Evolutionary conservation across 306 rosid genomes (phyloP).

Genomic region (Castanea sativa): DNA sequence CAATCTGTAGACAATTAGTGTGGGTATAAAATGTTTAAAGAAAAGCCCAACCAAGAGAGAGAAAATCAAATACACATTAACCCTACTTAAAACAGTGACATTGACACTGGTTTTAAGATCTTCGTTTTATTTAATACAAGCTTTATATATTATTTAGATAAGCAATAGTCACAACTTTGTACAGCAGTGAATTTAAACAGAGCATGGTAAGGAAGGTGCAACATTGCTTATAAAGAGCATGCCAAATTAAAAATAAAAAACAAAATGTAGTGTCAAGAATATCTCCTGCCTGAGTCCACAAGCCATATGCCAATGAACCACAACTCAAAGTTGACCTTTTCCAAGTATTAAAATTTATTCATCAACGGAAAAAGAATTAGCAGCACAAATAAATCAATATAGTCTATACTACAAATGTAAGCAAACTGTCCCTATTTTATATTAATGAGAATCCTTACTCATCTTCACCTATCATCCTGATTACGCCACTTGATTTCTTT

Average conservation of each 20-base stretch:
- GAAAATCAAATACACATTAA: too few species aligned
- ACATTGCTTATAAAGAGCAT: too few species aligned
- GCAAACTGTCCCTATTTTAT: background rate
- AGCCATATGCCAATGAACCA: background rate
- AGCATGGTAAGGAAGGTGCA: too few species aligned
- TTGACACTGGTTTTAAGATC: too few species aligned
- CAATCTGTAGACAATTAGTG: too few species aligned
- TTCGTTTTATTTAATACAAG: too few species aligned
- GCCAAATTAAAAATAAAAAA: background rate
- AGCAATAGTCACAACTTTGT: too few species aligned
- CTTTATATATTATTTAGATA: too few species aligned
- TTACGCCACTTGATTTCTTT: slow-evolving; percentile 59
- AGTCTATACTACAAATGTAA: background rate
- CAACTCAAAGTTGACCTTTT: background rate
- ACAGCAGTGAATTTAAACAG: too few species aligned
- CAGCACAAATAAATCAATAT: background rate
- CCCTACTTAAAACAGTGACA: too few species aligned
- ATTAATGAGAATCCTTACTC: background rate
- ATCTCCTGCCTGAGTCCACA: background rate
- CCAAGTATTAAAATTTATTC: background rate
- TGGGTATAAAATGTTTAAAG: too few species aligned
- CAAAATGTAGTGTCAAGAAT: background rate
- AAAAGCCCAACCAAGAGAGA: too few species aligned
- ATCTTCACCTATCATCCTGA: slow-evolving; percentile 37
- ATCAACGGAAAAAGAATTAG: background rate